Base-by-base conservation (phyloP, 495 filamentous ascomycete genomes). In the Thermothielavioides terrestris region DNA sequence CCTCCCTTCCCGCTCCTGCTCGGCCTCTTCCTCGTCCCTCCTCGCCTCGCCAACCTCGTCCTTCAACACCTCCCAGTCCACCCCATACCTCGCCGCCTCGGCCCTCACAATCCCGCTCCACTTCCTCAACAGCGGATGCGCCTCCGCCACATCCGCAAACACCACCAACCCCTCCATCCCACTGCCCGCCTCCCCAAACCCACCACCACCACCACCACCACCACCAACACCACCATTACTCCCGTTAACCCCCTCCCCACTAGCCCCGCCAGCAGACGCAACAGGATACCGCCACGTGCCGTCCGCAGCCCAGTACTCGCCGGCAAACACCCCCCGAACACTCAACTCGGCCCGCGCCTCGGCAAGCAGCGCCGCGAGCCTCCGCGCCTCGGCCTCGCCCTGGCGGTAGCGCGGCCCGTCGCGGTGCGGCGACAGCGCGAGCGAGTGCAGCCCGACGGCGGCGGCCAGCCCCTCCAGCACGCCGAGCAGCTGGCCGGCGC, bases 401-500 rank as follows among this genome's bases (percentile, higher is more conserved):
- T n/a, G n/a, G n/a, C n/a, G n/a, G n/a, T n/a, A n/a, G n/a, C n/a
- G 31, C 22, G 14, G n/a, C 0, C 2, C 14, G 10, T 25, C 39
- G 36, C 32, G 57, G 60, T 23, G 42, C 27, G 25, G 69, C 35
- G 27, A 73, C 60, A 57, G 68, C 61, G 42, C 61, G 11, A 55
- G 42, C 20, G 47, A 36, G 11, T 38, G 36, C 49, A 56, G 10
- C 1, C 54, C 54, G 2, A 49, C 41, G 1, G 54, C 54, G 1
- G 44, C 54, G 3, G 45, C 55, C 15, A 91, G 46, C 0, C 84
- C 86, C 60, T 91, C 84, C 17, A 94, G 52, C 7, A 83, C 68
- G 1, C 89, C 89, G 4, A 92, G 62, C 14, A 89, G 59, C 26
- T 76, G 79, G 0, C 89, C 89, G 0, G 80, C 83, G 1, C 76